Conservation (phyloP, 129 eudicot species). For the Sambucus nigra region DNA sequence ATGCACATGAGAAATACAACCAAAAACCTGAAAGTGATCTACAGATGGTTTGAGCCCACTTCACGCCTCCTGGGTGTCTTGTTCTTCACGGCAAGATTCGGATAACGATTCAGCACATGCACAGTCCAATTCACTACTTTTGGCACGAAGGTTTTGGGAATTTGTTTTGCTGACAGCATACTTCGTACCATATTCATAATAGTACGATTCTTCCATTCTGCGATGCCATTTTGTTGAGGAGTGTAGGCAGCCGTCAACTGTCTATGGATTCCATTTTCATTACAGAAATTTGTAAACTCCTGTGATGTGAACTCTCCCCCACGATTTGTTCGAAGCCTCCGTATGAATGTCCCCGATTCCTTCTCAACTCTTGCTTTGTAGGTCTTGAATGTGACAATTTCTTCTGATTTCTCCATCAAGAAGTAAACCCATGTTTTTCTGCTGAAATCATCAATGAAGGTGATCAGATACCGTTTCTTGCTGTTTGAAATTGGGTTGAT, state of each 20-base stretch:
- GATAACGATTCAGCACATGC: not conserved
- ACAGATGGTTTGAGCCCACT: not conserved
- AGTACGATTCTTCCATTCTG: not conserved
- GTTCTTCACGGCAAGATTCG: not conserved
- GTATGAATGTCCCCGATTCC: not conserved
- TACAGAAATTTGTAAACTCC: not conserved
- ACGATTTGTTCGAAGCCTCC: not conserved
- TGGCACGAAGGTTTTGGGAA: too few relatives aligned
- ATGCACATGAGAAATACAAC: not conserved
- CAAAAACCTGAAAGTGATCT: conserved; percentile 3
- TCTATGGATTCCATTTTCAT: not conserved
- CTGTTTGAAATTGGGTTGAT: too few relatives aligned
- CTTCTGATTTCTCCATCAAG: too few relatives aligned
- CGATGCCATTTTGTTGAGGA: not conserved
- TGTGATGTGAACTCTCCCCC: not conserved
- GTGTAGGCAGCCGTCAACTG: not conserved
- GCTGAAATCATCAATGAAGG: too few relatives aligned
- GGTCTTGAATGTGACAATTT: not conserved
- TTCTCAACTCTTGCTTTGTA: not conserved
- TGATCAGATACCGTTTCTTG: too few relatives aligned
- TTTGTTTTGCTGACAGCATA: too few relatives aligned
- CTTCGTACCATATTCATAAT: too few relatives aligned
- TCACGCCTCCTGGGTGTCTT: conserved; percentile 6
- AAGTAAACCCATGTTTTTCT: too few relatives aligned
- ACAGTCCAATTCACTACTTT: conserved; percentile 1